Conservation (phyloP, 2,329 filamentous ascomycete species). For the Pyrenophora teres region DNA sequence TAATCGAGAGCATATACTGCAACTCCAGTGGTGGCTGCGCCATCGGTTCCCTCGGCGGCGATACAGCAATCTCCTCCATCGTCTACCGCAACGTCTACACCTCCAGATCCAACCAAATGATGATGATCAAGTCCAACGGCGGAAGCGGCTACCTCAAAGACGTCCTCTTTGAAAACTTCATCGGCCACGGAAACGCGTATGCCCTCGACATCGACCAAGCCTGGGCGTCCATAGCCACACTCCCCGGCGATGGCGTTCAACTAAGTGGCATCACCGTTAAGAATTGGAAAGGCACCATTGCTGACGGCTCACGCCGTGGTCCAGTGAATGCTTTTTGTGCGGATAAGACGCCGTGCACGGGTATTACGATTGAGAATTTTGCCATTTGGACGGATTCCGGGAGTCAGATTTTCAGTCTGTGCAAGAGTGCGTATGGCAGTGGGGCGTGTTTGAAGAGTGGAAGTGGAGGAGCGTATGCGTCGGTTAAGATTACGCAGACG, state of each 20-base stretch:
- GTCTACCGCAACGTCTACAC: slow-evolving; percentile 64
- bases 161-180: slow-evolving; percentile 61
- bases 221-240: slow-evolving; percentile 53
- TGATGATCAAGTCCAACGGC: slow-evolving; percentile 66
- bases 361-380: slow-evolving; percentile 57
- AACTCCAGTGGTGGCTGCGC: slow-evolving; percentile 65
- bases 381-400: slow-evolving; percentile 59
- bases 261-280: slow-evolving; percentile 59
- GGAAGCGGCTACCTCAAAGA: slow-evolving; percentile 60
- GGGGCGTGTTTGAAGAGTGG: slow-evolving; percentile 54
- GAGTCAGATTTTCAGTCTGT: slow-evolving; percentile 50
- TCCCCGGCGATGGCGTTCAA: slow-evolving; percentile 57
- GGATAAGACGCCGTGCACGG: slow-evolving; percentile 57
- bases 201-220: slow-evolving; percentile 60
- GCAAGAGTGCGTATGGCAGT: slow-evolving; percentile 56
- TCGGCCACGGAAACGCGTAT: slow-evolving; percentile 65
- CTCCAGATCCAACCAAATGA: slow-evolving; percentile 65
- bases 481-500: slow-evolving; percentile 42
- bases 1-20: slow-evolving; percentile 66
- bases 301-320: slow-evolving; percentile 56
- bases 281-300: slow-evolving; percentile 61
- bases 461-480: slow-evolving; percentile 33
- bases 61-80: slow-evolving; percentile 58
- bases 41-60: slow-evolving; percentile 60
- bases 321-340: slow-evolving; percentile 61